phyloP scores from a whole-genome alignment of 257 asterid species.

The Linderniella brevidens region DNA sequence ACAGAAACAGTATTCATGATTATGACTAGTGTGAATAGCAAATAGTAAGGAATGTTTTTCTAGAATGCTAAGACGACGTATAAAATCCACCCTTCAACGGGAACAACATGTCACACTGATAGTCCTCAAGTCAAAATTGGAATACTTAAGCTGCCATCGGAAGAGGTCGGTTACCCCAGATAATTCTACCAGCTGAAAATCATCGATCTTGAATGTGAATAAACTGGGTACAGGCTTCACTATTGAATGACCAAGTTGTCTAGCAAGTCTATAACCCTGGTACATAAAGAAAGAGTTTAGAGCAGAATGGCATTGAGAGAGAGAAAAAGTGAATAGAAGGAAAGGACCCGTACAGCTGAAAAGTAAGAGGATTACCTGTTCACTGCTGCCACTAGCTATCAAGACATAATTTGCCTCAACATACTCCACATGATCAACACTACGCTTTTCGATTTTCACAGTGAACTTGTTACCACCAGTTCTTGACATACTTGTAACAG shows the following conservation, averaged over 20 bases:
- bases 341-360: constrained; percentile 11
- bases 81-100: constrained; percentile 2
- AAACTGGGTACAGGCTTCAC: constrained; percentile 91
- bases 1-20: too few relatives aligned
- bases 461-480: constrained; percentile 36
- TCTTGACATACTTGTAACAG: constrained; percentile 54
- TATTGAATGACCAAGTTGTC: constrained; percentile 74
- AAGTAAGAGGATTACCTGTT: too few relatives aligned
- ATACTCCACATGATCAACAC: constrained; percentile 34
- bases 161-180: constrained; percentile 59
- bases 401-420: constrained; percentile 58
- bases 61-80: background rate
- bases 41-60: too few relatives aligned
- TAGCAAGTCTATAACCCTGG: constrained; percentile 80
- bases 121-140: too few relatives aligned
- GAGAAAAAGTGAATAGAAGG: constrained; percentile 8
- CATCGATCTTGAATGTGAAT: constrained; percentile 86
- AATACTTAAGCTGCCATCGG: background rate
- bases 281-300: constrained; percentile 11
- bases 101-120: too few relatives aligned
- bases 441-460: constrained; percentile 60
- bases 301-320: constrained; percentile 7
- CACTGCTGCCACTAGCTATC: constrained; percentile 87
- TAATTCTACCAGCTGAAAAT: constrained; percentile 54
- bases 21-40: too few relatives aligned